phyloP scores from a whole-genome alignment of 495 filamentous ascomycete genomes.

The Glonium stellatum region DNA sequence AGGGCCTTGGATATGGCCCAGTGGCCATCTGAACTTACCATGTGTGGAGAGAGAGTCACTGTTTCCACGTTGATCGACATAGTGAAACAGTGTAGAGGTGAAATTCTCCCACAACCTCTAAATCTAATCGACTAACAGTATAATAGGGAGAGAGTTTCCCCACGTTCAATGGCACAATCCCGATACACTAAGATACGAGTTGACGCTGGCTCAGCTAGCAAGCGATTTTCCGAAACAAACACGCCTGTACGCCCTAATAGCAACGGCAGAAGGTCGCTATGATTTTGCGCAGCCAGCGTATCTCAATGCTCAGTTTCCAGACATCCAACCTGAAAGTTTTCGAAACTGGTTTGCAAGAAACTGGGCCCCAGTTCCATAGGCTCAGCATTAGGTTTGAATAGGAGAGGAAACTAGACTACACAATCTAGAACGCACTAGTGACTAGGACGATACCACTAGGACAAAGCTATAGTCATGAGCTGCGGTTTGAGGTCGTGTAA shows the following conservation, averaged over 20 bases:
- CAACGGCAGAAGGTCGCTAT: slow-evolving; percentile 44
- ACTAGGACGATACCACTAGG: background rate
- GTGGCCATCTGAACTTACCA: slow-evolving; percentile 62
- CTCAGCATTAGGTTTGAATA: no score
- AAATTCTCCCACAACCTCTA: background rate
- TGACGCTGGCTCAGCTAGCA: slow-evolving; percentile 28
- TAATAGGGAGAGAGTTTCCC: slow-evolving; percentile 13
- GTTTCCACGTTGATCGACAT: slow-evolving; percentile 28
- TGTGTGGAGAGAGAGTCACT: slow-evolving; percentile 53
- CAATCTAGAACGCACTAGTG: background rate
- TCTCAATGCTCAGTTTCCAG: slow-evolving; percentile 39
- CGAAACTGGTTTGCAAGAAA: slow-evolving; percentile 38
- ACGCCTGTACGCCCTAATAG: slow-evolving; percentile 40
- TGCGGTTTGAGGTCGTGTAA: background rate
- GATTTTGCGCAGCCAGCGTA: slow-evolving; percentile 40
- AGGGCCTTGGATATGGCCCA: slow-evolving; percentile 50
- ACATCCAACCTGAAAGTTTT: slow-evolving; percentile 38
- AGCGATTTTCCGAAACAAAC: slow-evolving; percentile 22
- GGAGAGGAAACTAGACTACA: no score
- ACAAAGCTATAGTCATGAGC: background rate
- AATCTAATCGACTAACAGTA: background rate
- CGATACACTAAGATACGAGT: slow-evolving; percentile 26
- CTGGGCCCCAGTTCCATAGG: slow-evolving; percentile 16
- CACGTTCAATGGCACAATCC: slow-evolving; percentile 22
- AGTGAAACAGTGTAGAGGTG: slow-evolving; percentile 31